Base-by-base conservation (phyloP, 2,329 filamentous ascomycete species). In the Arthrobotrys conoides region DNA sequence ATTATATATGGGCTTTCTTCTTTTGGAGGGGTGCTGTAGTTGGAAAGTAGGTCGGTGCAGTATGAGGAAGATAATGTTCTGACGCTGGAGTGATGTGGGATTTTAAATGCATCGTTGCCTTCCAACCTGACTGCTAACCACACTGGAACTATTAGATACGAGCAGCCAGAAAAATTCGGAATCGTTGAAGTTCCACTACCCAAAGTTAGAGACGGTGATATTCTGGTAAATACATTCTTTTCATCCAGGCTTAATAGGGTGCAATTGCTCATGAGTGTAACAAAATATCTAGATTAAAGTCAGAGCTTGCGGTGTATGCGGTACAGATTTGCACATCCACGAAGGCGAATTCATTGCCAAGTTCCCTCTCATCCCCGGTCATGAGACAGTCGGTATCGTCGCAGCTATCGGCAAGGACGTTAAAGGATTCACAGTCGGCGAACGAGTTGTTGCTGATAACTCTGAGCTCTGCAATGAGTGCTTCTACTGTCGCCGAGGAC, bases 401-500 rank as follows among this genome's bases (percentile, higher is more conserved):
- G 90, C 88, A 36, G 89, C 87, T 12, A 82, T 89, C 46, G 88
- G 88, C 59, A 86, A 86, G 79, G 87, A 89, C 80, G 89, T 91
- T 80, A 88, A 87, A 81, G 87, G 86, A 51, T 89, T 92, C 84
- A 82, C 87, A 63, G 82, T 91, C 70, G 90, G 90, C 69, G 89
- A 91, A 82, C 88, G 89, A 57, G 90, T 92, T 38, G 89, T 88
- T 72, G 89, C 88, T 41, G 89, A 90, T 82, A 90, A 90, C 83
- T 88, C 88, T 16, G 88, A 92, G 83, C 88, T 92, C 51, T 93
- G 91, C 84, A 89, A 88, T 61, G 88, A 90, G 84, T 93, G 91
- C 85, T 92, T 91, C 87, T 92, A 92, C 86, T 93, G 91, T 85
- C 88, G 89, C 80, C 88, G 90, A 71, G 90, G 91, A 66, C 87